Percentiles rank a stretch among this genome's conserved stretches.
phyloP scores from a whole-genome alignment of 768 basidiomycete species.

The Imleria badia region DNA sequence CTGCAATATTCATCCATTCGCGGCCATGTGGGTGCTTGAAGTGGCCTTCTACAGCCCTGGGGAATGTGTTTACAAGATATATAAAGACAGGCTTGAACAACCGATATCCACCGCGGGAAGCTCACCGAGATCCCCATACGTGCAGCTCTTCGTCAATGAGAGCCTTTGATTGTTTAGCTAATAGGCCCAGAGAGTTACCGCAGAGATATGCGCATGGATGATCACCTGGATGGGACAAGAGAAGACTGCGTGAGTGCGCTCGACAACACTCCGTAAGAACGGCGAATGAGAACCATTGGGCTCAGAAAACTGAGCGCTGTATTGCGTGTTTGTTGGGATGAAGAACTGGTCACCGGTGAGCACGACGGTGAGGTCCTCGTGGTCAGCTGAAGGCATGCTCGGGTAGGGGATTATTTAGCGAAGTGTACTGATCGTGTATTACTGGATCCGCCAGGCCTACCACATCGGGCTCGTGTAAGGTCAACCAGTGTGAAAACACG shows the following conservation, averaged over 20 bases:
- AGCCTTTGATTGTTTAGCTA: constrained; percentile 69
- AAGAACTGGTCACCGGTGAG: constrained; percentile 55
- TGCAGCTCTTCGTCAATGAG: constrained; percentile 80
- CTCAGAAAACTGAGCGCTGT: constrained; percentile 41
- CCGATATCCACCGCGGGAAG: constrained; percentile 13
- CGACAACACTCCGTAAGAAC: not conserved
- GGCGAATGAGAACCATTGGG: constrained; percentile 37
- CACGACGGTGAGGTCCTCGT: constrained; percentile 24
- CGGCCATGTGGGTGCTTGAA: constrained; percentile 83
- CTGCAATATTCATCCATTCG: constrained; percentile 80
- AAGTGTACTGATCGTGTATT: constrained; percentile 9
- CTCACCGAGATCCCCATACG: constrained; percentile 77
- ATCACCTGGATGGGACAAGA: constrained; percentile 37
- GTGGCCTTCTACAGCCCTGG: constrained; percentile 85
- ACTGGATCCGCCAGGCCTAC: constrained; percentile 19
- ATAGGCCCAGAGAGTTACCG: constrained; percentile 90
- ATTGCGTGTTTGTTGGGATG: constrained; percentile 52
- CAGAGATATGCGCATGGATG: constrained; percentile 79
- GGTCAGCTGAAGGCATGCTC: constrained; percentile 16
- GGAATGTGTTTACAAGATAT: constrained; percentile 3
- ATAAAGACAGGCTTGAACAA: constrained; percentile 7
- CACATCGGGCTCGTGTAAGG: constrained; percentile 7
- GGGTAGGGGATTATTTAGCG: not conserved
- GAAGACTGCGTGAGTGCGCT: constrained; percentile 13
- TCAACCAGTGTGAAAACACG: constrained; percentile 2